Percentiles rank a stretch among this genome's conserved stretches.
phyloP scores from a whole-genome alignment of 2,329 filamentous ascomycete genomes.

The Fusarium beomiforme region DNA sequence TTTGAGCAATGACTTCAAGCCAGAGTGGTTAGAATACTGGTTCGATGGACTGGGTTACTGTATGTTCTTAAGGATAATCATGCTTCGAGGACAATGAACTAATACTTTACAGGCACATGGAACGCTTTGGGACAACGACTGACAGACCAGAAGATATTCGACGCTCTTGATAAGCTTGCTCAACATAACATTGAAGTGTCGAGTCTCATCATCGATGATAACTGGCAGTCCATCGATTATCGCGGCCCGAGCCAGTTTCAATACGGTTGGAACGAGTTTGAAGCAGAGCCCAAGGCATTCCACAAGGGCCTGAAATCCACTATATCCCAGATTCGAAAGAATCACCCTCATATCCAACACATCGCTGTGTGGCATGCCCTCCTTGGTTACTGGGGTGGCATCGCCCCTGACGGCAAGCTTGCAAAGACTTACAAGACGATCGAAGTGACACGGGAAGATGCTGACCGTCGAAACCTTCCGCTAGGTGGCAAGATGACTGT shows the following conservation, averaged over 20 bases:
- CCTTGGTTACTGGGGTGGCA: constrained; percentile 89
- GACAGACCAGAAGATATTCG: constrained; percentile 80
- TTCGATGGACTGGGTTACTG: constrained; percentile 94
- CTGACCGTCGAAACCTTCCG: constrained; percentile 57
- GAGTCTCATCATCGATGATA: constrained; percentile 95
- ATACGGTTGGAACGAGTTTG: constrained; percentile 81
- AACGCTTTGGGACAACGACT: constrained; percentile 88
- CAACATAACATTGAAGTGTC: constrained; percentile 79
- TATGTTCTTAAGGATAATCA: constrained; percentile 46
- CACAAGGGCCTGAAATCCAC: constrained; percentile 80
- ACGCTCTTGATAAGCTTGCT: constrained; percentile 77
- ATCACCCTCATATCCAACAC: constrained; percentile 78
- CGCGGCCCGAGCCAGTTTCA: constrained; percentile 62
- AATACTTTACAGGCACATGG: constrained; percentile 74
- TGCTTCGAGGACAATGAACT: constrained; percentile 3
- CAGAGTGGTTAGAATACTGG: constrained; percentile 84
- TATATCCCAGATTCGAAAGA: constrained; percentile 73
- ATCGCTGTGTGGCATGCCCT: constrained; percentile 96
- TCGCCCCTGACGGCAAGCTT: constrained; percentile 78
- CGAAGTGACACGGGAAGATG: constrained; percentile 62
- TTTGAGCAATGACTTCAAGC: constrained; percentile 59
- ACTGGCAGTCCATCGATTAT: constrained; percentile 83
- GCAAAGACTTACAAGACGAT: constrained; percentile 82
- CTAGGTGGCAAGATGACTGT: constrained; percentile 75
- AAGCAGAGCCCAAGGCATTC: constrained; percentile 83